Base-by-base conservation (phyloP, 2,329 filamentous ascomycete species). In the Arthrobotrys sinensis region DNA sequence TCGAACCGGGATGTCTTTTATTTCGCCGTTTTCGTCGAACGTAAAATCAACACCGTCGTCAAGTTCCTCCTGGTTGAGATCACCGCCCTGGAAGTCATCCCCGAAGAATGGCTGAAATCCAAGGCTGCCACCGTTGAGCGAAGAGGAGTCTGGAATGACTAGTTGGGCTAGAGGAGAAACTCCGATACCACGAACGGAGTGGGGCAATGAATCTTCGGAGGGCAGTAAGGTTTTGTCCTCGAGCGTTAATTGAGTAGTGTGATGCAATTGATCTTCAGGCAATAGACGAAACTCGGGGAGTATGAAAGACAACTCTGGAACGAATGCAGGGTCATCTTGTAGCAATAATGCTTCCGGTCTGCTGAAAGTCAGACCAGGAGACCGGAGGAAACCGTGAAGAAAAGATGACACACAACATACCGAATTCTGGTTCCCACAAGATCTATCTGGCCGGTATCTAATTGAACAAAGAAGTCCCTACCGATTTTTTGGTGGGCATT, bases 261-360 rank as follows among this genome's bases (percentile, higher is more conserved):
- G 21, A 36, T 71, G 36, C 12, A 77, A n/a, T 32, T 52, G 66
- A 6, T 77, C 73, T n/a, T 71, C 66, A 19, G 66, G 72, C 11
- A 77, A 14, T 6, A 16, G 7, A 32, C 10, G 7, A 50, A 43
- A 14, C 16, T 71, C 50, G 4, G 60, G 66, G 21, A 70, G 36
- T 19, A 63, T 45, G 45, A 66, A 77, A 11, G 50, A 28, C 5
- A 80, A 34, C 36, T 91, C 89, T 0, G 91, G 90, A 8, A 92
- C 85, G 82, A 98, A 97, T 48, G 89, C 88, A 0, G 94, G 93
- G 82, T 98, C 95, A 82, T 98, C 93, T 67, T 89, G 86, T 1
- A 98, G 86, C 2, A 93, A 86, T 11, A 77, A 40, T 11, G 50
- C 6, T 14, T 77, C 66, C 2, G 73, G 60, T 12, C 73, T 77